Evolutionary conservation across 2,329 filamentous ascomycete genomes (phyloP).

Genomic region (Davidsoniella australis): DNA sequence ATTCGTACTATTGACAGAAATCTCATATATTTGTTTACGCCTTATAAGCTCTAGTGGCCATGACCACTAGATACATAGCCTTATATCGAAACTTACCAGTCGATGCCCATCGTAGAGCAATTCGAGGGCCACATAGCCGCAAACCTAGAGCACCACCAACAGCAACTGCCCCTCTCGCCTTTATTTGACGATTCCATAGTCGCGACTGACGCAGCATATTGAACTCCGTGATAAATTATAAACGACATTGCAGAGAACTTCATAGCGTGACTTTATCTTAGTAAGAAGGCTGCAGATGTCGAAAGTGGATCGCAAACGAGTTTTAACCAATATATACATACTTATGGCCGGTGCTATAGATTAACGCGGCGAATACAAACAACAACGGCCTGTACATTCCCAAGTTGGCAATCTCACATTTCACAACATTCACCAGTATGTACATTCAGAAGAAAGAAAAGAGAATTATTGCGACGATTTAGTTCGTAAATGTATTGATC

Average conservation of each 20-base stretch:
- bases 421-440: too few species aligned
- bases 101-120: background rate
- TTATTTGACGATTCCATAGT: background rate
- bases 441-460: background rate
- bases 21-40: too few species aligned
- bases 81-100: background rate
- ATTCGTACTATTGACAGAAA: background rate
- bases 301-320: background rate
- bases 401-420: too few species aligned
- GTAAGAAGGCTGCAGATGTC: too few species aligned
- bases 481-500: background rate
- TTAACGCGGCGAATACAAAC: background rate
- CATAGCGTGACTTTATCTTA: too few species aligned
- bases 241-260: too few species aligned
- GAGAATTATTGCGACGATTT: background rate
- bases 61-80: too few species aligned
- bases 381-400: too few species aligned
- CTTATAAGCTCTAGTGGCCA: too few species aligned
- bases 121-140: background rate
- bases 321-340: conserved; percentile 3
- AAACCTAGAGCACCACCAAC: too few species aligned
- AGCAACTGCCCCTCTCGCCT: background rate
- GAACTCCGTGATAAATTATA: too few species aligned
- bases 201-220: too few species aligned
- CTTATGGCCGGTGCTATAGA: background rate